Base-by-base conservation (phyloP, 192 early-diverging fungal species). In the Backusella morwellensis region DNA sequence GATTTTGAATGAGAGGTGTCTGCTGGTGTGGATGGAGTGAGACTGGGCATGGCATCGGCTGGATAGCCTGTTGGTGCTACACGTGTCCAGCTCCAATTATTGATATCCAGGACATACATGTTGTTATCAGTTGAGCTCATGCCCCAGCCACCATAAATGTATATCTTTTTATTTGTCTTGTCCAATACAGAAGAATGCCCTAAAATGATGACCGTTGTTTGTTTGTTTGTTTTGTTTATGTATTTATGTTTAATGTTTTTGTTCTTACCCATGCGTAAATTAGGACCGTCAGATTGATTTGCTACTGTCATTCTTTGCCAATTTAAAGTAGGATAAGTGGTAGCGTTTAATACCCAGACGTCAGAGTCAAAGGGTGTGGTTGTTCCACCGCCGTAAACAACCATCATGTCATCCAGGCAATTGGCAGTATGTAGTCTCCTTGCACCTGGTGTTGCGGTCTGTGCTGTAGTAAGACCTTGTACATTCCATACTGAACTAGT, bases 121-220 rank as follows among this genome's bases (percentile, higher is more conserved):
- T 84, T 90, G 26, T 76, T 81, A 74, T 94, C 92, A 9, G 81
- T 82, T 1, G 82, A 67, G 8, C 71, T 73, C 6, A 77, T 54
- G 11, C 88, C 90, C 72, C 87, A 83, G 14, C 93, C 93, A 41
- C 93, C 93, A 81, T 86, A 94, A 32, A 92, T 84, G 52, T 91
- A 91, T 83, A 94, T 90, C 23, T 75, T 75, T n/a, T 75, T 66
- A 15, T 81, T 86, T 47, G 81, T 85, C 32, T 84, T 81, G 71
- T 88, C 81, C 2, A 91, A 67, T 14, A 90, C 85, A 1, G 92
- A 91, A 9, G 90, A 86, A 70, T 94, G 93, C 36, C 93, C 92
- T 66, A 86, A 85, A 72, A 44, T 21, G 7, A 70, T 21, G 40
- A 44, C 44, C 9, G 44, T 35, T 12, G 63, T 42, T 36, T 32